Base-by-base conservation (phyloP, 768 basidiomycete species). In the Imleria badia region DNA sequence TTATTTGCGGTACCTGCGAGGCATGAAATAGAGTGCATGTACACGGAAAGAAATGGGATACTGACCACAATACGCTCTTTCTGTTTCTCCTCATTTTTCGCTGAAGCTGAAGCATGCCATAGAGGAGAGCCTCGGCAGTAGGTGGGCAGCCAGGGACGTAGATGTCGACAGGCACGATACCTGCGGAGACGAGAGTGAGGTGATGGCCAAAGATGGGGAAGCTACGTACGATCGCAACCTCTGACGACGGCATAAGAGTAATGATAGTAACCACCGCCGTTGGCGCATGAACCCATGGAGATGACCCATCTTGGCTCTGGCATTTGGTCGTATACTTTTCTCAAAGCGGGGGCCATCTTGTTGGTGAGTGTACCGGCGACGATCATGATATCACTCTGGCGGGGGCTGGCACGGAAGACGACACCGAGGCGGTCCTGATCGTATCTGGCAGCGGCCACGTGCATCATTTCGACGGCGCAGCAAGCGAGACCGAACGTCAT, bases 291-390 rank as follows among this genome's bases (percentile, higher is more conserved):
- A 43, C 97, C 97, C 97, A 99, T 98, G 23, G 96, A 98, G 68
- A 99, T 90, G 54, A 99, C 97, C 97, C 97, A 99, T 67, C 96
- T 90, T 85, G 97, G 97, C 66, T 98, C 94, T 31, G 97, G 97
- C 96, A 98, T 98, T 72, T 99, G 94, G 73, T 95, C 93, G 66
- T 94, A 94, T 51, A 94, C 95, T 73, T 94, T 98, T 65, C 97
- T 83, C 69, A 99, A 71, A 9, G 97, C 96, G 39, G 97, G 97
- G 6, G 95, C 97, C 97, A 99, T 99, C 78, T 99, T 98, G 79
- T 99, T 99, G 58, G 97, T 99, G 65, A 99, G 76, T 0, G 97
- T 99, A 33, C 97, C 97, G 45, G 96, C 96, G 42, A 99, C 97
- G 68, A 99, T 99, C 96, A 98, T 98, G 67, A 97, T 89, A 68